These are phyloP conservation scores for Alnus glutinosa DNA, from an alignment of 306 rosid genomes.

Conservation along the genomic window DNA sequence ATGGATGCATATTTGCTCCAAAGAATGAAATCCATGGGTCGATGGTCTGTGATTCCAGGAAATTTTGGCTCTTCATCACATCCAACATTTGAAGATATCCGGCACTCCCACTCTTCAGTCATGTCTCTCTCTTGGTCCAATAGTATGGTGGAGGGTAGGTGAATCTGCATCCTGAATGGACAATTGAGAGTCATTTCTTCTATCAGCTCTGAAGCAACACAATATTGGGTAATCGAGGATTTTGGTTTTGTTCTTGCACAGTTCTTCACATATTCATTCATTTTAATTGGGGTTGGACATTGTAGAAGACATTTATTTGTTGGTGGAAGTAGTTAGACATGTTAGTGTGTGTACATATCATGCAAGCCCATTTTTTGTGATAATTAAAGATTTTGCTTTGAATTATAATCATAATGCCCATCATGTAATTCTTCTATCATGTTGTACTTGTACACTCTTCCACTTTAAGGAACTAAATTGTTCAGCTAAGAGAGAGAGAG, in stretches of 20 bases:
- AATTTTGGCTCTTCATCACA: slow-evolving; percentile 45
- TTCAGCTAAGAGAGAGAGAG: not conserved
- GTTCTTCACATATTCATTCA: not conserved
- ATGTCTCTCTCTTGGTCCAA: slow-evolving; percentile 57
- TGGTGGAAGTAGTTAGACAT: not conserved
- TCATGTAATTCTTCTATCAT: not conserved
- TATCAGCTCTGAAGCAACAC: too few species aligned
- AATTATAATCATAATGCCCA: not conserved
- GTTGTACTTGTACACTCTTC: not conserved
- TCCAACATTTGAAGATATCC: slow-evolving; percentile 73
- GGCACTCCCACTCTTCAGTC: slow-evolving; percentile 41
- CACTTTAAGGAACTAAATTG: not conserved
- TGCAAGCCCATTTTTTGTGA: not conserved
- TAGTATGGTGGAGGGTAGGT: slow-evolving; percentile 50
- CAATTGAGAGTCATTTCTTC: too few species aligned
- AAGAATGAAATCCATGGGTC: slow-evolving; percentile 35
- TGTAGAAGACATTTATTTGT: not conserved
- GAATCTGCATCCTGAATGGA: slow-evolving; percentile 19
- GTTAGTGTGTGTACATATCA: not conserved
- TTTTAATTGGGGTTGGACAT: not conserved
- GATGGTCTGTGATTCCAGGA: slow-evolving; percentile 10
- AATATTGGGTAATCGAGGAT: not conserved
- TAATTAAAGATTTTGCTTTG: not conserved
- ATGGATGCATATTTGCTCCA: slow-evolving; percentile 53
- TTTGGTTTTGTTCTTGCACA: not conserved